These are phyloP conservation scores for Rhizopogon roseolus DNA, from an alignment of 768 basidiomycete species.

Conservation along the genomic window DNA sequence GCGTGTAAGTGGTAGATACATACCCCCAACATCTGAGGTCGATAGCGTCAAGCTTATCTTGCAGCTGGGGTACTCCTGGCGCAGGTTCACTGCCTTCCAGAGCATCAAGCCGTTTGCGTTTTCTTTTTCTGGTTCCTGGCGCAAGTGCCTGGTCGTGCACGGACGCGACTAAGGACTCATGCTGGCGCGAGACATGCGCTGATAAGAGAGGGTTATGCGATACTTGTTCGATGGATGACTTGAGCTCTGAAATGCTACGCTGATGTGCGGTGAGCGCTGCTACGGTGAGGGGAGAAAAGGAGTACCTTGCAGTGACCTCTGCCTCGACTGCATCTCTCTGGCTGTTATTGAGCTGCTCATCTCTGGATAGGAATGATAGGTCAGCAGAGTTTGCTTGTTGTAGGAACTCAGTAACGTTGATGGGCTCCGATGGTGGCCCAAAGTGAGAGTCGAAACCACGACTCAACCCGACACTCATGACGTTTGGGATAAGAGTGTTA, in stretches of 20 bases:
- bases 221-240: slow-evolving; percentile 35
- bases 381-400: slow-evolving; percentile 21
- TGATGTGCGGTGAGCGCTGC: background rate
- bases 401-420: slow-evolving; percentile 44
- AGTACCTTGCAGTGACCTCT: slow-evolving; percentile 39
- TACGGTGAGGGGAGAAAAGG: background rate
- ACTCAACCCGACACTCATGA: slow-evolving; percentile 20
- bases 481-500: too few species aligned
- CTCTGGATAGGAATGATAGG: background rate
- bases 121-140: slow-evolving; percentile 19
- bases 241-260: slow-evolving; percentile 52
- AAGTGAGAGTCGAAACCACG: slow-evolving; percentile 47
- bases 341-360: slow-evolving; percentile 20
- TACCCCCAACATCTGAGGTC: slow-evolving; percentile 61
- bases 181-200: slow-evolving; percentile 48
- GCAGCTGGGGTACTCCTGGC: slow-evolving; percentile 43
- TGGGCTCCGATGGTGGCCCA: slow-evolving; percentile 57
- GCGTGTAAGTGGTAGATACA: slow-evolving; percentile 16
- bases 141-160: slow-evolving; percentile 31
- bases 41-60: slow-evolving; percentile 46
- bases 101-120: slow-evolving; percentile 29
- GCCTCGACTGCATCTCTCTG: slow-evolving; percentile 27
- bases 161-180: slow-evolving; percentile 41
- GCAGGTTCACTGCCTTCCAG: slow-evolving; percentile 24
- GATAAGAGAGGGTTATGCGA: slow-evolving; percentile 56